These are phyloP conservation scores for Colletotrichum scovillei DNA, from an alignment of 2,329 filamentous ascomycete species.

Conservation along the genomic window DNA sequence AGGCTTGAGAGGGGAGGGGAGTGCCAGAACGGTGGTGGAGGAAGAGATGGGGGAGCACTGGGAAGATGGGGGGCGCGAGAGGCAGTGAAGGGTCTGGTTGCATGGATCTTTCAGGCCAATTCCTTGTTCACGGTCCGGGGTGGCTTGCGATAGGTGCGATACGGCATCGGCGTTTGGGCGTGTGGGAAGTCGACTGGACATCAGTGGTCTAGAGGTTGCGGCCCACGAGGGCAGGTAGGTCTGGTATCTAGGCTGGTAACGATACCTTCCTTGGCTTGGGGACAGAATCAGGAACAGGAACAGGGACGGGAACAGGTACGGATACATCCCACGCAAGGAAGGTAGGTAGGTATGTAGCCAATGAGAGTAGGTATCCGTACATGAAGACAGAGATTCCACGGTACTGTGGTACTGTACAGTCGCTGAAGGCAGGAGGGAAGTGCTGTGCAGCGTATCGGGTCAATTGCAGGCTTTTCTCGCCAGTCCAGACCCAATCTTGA, in stretches of 20 bases:
- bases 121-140: slow-evolving; percentile 10
- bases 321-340: background rate
- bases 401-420: background rate
- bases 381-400: too few species aligned
- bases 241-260: background rate
- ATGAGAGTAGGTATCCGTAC: too few species aligned
- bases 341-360: background rate
- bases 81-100: slow-evolving; percentile 31
- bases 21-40: background rate
- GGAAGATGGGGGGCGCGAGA: slow-evolving; percentile 5
- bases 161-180: slow-evolving; percentile 3
- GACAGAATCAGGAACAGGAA: background rate
- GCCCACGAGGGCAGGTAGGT: background rate
- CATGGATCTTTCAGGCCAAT: slow-evolving; percentile 22
- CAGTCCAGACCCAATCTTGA: background rate
- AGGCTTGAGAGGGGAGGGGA: slow-evolving; percentile 9
- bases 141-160: slow-evolving; percentile 28
- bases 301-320: background rate
- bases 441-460: slow-evolving; percentile 5
- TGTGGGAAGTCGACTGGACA: background rate
- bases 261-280: background rate
- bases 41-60: slow-evolving; percentile 1
- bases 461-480: slow-evolving; percentile 1
- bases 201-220: background rate
- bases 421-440: background rate